A percentile compares a stretch with the other conserved stretches of the same genome.
phyloP scores from a whole-genome alignment of 2,329 filamentous ascomycete species.

The Cladophialophora carrionii region DNA sequence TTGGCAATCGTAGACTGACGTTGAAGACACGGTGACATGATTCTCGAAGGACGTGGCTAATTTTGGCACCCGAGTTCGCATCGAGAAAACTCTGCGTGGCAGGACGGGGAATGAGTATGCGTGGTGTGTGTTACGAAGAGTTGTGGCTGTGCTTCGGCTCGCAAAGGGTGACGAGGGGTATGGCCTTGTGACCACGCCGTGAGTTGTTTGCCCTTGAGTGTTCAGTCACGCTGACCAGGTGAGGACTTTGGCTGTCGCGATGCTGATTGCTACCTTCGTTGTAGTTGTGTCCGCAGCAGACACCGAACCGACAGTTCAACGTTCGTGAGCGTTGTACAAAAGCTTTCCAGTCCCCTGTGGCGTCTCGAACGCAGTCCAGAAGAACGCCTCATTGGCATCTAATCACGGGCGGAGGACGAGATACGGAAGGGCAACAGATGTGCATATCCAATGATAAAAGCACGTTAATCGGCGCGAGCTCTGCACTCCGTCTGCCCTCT shows the following conservation, averaged over 20 bases:
- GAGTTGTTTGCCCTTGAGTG: background rate
- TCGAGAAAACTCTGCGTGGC: background rate
- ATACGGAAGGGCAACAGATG: background rate
- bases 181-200: constrained; percentile 2
- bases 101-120: background rate
- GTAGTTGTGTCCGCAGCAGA: background rate
- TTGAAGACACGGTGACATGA: constrained; percentile 14
- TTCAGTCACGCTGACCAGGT: background rate
- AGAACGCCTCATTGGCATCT: constrained; percentile 6
- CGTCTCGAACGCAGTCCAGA: background rate
- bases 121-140: constrained; percentile 4
- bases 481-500: background rate
- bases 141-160: constrained; percentile 4
- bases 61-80: constrained; percentile 4
- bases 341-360: background rate
- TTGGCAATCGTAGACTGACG: constrained; percentile 1
- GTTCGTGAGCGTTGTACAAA: no score
- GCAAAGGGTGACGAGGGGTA: background rate
- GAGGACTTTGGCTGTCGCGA: background rate
- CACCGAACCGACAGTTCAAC: background rate
- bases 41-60: constrained; percentile 9
- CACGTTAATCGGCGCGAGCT: constrained; percentile 2
- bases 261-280: background rate
- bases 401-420: constrained; percentile 1
- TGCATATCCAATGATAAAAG: background rate